Conservation (phyloP, 257 asterid genomes). For the Nicotiana otophora region DNA sequence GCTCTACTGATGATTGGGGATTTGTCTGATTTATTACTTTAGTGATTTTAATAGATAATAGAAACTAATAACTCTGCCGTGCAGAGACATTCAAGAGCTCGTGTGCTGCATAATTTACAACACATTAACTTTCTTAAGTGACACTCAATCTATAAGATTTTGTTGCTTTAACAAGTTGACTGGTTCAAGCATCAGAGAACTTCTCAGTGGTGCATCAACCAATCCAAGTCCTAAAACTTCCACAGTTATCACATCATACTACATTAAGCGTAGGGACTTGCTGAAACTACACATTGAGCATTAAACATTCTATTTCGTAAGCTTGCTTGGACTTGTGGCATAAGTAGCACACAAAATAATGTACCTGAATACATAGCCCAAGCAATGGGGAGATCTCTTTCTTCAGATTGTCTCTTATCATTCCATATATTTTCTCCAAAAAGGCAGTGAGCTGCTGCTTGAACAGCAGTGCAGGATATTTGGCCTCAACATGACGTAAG, state of each 20-base stretch:
- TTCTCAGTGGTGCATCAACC: background rate
- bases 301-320: background rate
- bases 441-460: constrained; percentile 99
- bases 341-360: background rate
- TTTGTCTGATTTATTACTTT: background rate
- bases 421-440: constrained; percentile 96
- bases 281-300: background rate
- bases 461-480: constrained; percentile 95
- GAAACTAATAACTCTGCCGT: background rate
- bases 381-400: constrained; percentile 95
- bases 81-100: constrained; percentile 1
- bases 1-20: background rate
- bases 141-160: background rate
- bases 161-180: background rate
- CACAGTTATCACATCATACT: background rate
- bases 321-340: background rate
- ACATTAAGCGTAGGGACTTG: background rate
- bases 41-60: background rate
- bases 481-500: constrained; percentile 97
- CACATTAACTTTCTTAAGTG: background rate
- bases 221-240: background rate
- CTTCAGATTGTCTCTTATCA: constrained; percentile 91
- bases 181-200: constrained; percentile 2
- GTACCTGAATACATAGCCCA: constrained; percentile 94
- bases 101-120: background rate